These are phyloP conservation scores for Gautieria morchelliformis DNA, from an alignment of 768 basidiomycete species.

Conservation along the genomic window DNA sequence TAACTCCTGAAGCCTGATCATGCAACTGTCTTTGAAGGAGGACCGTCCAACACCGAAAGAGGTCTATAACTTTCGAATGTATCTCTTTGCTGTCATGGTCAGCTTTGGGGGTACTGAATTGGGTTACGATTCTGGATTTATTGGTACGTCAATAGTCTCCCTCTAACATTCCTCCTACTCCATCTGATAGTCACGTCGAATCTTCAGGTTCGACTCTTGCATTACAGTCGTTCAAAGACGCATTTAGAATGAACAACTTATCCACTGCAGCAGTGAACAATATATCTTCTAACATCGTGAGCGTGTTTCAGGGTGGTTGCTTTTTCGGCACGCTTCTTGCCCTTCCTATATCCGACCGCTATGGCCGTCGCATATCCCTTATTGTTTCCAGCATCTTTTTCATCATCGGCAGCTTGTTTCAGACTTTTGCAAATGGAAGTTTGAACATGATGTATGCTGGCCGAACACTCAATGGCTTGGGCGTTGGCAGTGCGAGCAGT, in stretches of 20 bases:
- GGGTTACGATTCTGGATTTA: slow-evolving; percentile 37
- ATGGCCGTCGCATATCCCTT: slow-evolving; percentile 29
- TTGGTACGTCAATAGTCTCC: slow-evolving; percentile 24
- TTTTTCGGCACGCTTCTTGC: slow-evolving; percentile 32
- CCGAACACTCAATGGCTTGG: too few species aligned
- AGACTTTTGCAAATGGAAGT: slow-evolving; percentile 10
- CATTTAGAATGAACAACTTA: slow-evolving; percentile 31
- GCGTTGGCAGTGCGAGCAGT: too few species aligned
- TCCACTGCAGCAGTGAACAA: slow-evolving; percentile 21
- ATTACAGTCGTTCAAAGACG: slow-evolving; percentile 31
- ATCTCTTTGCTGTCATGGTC: slow-evolving; percentile 24
- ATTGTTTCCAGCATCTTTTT: slow-evolving; percentile 28
- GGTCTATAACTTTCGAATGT: slow-evolving; percentile 34
- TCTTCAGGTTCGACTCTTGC: slow-evolving; percentile 22
- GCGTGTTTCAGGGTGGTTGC: slow-evolving; percentile 35
- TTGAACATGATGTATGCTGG: too few species aligned
- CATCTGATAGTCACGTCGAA: too few species aligned
- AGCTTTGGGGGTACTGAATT: slow-evolving; percentile 33
- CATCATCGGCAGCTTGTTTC: slow-evolving; percentile 30
- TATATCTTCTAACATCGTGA: slow-evolving; percentile 38
- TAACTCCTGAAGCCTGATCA: not conserved
- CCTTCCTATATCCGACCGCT: slow-evolving; percentile 29
- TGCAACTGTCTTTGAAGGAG: slow-evolving; percentile 10
- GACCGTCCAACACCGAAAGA: slow-evolving; percentile 23
- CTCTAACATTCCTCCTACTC: too few species aligned